Base-by-base conservation (phyloP, 495 filamentous ascomycete genomes). In the Tetracladium setigerum region DNA sequence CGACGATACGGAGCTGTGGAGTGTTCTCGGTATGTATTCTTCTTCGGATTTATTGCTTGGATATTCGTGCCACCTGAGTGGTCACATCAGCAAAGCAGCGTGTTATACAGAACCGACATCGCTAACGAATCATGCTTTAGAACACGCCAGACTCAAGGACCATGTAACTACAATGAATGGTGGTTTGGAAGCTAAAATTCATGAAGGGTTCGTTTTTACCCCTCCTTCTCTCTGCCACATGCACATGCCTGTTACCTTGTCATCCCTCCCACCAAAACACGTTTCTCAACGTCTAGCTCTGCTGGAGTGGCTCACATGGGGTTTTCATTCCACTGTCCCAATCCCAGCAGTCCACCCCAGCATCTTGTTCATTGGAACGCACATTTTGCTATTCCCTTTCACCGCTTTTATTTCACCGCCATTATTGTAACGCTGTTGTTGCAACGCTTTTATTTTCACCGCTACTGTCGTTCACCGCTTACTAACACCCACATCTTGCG, bases 1-100 rank as follows among this genome's bases (percentile, higher is more conserved):
- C 60, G 92, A 95, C 64, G 94, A 99, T 62, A 95, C 89, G 10
- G 94, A 96, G 61, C 79, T 99, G 13, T 99, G 94, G 94, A 90
- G 86, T 56, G 94, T 95, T 33, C 74, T 99, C 40, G 86, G 88
- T 91, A 73, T 61, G 83, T 77, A 9, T 11, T 19, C 3, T 32
- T 4, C 34, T 16, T 5, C 15, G n/a, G n/a, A 18, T 15, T 30
- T 18, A 12, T 47, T 16, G 8, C 19, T 34, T 13, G 12, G 18
- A 27, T 27, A 27, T 27, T 27, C 50, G 51, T 55, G 36, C 30
- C 22, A 58, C 44, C 41, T 57, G 50, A 53, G 22, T 22, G 8
- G 37, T 57, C 50, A 47, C 24, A 47, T 50, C 2, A 22, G 42
- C 22, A 37, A 43, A 50, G 41, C 47, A 30, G 51, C 47, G 41